Conservation (phyloP, 805 yeast species). For the Komagataella mondaviorum region DNA sequence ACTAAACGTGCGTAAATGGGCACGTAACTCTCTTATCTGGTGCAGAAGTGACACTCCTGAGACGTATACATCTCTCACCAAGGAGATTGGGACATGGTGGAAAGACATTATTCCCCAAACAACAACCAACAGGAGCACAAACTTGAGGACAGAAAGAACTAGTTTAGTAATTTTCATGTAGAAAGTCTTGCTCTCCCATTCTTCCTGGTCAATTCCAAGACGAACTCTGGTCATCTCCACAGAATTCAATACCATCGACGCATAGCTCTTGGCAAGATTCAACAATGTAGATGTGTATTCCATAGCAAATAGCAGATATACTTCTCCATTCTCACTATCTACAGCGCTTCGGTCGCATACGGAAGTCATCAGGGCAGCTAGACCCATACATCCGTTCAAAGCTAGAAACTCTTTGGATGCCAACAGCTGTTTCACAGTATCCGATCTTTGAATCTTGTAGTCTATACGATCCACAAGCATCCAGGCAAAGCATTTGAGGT, state of each 20-base stretch:
- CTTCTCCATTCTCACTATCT: not conserved
- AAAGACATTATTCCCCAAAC: conserved; percentile 29
- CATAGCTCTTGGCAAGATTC: not conserved
- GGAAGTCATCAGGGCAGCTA: not conserved
- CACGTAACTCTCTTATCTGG: conserved; percentile 22
- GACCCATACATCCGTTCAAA: not conserved
- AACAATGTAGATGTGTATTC: not conserved
- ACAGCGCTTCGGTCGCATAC: not conserved
- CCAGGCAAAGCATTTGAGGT: conserved; percentile 66
- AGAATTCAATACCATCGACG: conserved; percentile 24
- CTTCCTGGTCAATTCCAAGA: conserved; percentile 37
- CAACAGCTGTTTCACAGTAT: not conserved
- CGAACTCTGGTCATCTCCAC: conserved; percentile 40
- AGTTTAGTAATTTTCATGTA: conserved; percentile 46
- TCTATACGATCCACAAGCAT: conserved; percentile 40
- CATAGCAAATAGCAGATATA: not conserved
- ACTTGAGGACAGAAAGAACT: conserved; percentile 32
- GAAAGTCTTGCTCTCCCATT: conserved; percentile 61
- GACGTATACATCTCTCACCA: conserved; percentile 16
- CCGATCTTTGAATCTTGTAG: conserved; percentile 25
- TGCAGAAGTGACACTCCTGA: conserved; percentile 15
- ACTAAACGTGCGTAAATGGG: conserved; percentile 31
- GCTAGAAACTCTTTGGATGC: not conserved
- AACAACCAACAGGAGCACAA: conserved; percentile 28
- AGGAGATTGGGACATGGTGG: conserved; percentile 16